A percentile compares a stretch with the other conserved stretches of the same genome.
phyloP scores from a whole-genome alignment of 331 rosid genomes.

The Malus hybrid region DNA sequence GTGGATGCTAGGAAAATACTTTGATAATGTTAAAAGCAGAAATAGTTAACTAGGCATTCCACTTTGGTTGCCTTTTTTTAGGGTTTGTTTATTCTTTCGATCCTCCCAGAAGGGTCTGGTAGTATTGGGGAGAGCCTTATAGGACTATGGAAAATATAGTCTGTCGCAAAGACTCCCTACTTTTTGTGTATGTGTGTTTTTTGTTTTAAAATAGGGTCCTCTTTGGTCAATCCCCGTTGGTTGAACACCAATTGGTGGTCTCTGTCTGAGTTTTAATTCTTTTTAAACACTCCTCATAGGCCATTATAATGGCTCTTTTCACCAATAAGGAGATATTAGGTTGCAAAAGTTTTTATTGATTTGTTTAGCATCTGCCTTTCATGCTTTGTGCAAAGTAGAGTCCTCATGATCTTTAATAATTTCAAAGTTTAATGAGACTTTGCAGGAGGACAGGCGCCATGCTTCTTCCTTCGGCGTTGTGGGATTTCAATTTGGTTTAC shows the following conservation, averaged over 20 bases:
- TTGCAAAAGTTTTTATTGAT: conserved; percentile 17
- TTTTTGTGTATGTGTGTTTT: not conserved
- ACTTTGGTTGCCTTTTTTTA: conserved; percentile 11
- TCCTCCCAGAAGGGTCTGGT: conserved; percentile 11
- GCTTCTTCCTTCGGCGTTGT: conserved; percentile 17
- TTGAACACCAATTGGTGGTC: conserved; percentile 23
- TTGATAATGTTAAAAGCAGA: conserved; percentile 3
- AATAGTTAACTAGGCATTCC: conserved; percentile 21
- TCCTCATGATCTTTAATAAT: conserved; percentile 15
- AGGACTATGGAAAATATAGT: not conserved
- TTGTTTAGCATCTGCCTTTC: conserved; percentile 1
- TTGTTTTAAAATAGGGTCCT: not conserved
- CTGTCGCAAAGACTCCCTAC: conserved; percentile 18
- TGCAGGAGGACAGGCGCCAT: conserved; percentile 33
- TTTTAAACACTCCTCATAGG: not conserved
- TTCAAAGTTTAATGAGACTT: conserved; percentile 7
- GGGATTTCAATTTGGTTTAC: not conserved
- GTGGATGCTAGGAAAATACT: conserved; percentile 2
- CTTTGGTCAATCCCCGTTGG: conserved; percentile 16
- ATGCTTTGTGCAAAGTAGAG: conserved; percentile 35
- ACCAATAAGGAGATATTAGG: conserved; percentile 23
- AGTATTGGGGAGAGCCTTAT: not conserved
- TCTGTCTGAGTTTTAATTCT: conserved; percentile 11
- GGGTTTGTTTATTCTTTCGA: not conserved
- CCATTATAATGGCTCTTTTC: conserved; percentile 18